Evolutionary conservation across 768 basidiomycete species (phyloP), one percentile per base, ranked within the genome.

Genomic region (Steccherinum ochraceum): DNA sequence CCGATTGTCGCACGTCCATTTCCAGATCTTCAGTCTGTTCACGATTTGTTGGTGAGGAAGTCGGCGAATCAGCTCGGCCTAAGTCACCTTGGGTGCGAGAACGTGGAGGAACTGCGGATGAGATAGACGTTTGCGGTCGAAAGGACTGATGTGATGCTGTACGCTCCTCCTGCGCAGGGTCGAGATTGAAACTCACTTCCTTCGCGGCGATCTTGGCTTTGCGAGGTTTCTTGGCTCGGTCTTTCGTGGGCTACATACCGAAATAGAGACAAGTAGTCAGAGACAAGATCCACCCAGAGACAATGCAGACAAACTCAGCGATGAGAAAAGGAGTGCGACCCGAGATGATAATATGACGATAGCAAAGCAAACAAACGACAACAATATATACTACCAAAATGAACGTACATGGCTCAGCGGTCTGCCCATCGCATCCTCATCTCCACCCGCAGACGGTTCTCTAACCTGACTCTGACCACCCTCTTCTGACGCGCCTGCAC

Each of bases 351-450:
- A 43, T 43, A 50, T 21, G 45, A 40, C n/a, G n/a, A n/a, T n/a
- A n/a, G n/a, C n/a, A n/a, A 43, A 30, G 35, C 46, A 44, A 55
- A 52, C 18, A 27, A 40, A 51, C 24, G 58, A 53, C 60, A 60
- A 62, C 69, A 66, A 70, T 58, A 43, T 52, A 50, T 56, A 68
- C 72, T 73, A 80, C 81, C 84, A 73, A 75, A 81, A 79, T 75
- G 79, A 78, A 89, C 88, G 86, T 81, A 91, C 88, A 82, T 91
- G 88, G 69, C 79, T 83, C 74, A 89, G 69, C 58, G 87, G 83
- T 65, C 80, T 83, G 56, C 79, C 76, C 42, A 21, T 24, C 43
- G 20, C 55, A 68, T 40, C 42, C n/a, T 45, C 24, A 45, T 42
- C 42, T 44, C 54, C 27, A 49, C 46, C 25, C 46, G 46, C 20